Evolutionary conservation across 257 asterid species (phyloP), one percentile per base, ranked within the genome.

Genomic region (Handroanthus guayacan): DNA sequence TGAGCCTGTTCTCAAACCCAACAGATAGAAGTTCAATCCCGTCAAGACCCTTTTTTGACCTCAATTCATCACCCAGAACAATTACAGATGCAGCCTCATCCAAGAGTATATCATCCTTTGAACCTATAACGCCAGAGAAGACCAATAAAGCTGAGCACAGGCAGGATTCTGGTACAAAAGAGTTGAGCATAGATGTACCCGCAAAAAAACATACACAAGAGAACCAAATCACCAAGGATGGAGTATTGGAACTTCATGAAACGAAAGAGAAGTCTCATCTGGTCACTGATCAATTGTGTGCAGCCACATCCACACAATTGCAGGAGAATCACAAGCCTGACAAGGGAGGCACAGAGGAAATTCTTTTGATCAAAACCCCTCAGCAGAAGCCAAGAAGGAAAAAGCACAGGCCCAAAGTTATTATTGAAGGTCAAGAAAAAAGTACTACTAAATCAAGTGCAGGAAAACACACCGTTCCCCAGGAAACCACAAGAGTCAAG

Each of bases 391-490:
- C 89, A 52, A 91, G 96, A 80, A 84, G 89, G 81, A 93, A 77
- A 81, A 95, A 89, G 76, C 97, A 95, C 87, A 90, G 98, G 88
- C 99, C 99, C 58, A 95, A 91, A 79, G 99, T 95, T 62, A 80
- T 95, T 43, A 75, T 74, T 62, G 99, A 91, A 82, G 92, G 90
- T 70, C 45, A 88, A 80, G 70, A 83, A 73, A 88, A 85, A 72
- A 83, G 67, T 55, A 72, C 89, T 75, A 86, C 83, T 13, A 87
- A 64, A 66, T 77, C 85, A 75, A 81, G 83, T 68, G 83, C 80
- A 5, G 67, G 77, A 60, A 90, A 80, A 67, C 78, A 83, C 62
- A 25, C 86, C 76, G 83, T 25, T 79, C 36, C 81, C 36, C 81
- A 75, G 78, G 86, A 80, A 44, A 78, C 79, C 82, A 48, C 78